Conservation (phyloP, 805 yeast species). For the Wickerhamiella siamensis region DNA sequence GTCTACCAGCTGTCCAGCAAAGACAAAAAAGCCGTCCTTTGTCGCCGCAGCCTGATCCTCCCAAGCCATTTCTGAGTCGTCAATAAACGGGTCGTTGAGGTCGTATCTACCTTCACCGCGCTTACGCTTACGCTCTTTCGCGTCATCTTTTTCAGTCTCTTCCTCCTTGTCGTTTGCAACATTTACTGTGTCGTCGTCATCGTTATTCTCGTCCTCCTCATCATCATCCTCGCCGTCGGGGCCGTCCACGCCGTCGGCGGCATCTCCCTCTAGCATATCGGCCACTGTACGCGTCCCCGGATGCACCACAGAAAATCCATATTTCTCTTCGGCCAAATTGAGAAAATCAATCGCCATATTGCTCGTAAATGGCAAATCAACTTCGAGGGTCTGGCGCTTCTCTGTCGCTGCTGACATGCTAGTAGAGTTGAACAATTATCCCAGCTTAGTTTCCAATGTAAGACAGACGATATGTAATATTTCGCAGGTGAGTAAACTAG, state of each 20-base stretch:
- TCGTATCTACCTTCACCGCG: conserved; percentile 86
- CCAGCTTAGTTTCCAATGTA: no score
- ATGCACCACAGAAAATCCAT: conserved; percentile 62
- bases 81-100: conserved; percentile 86
- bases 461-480: no score
- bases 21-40: conserved; percentile 90
- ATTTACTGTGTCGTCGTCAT: conserved; percentile 18
- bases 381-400: conserved; percentile 8
- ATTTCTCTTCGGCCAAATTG: conserved; percentile 68
- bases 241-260: conserved; percentile 37
- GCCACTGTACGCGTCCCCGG: conserved; percentile 50
- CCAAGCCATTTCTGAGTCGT: conserved; percentile 81
- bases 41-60: conserved; percentile 90
- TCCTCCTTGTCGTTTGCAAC: conserved; percentile 25
- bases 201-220: conserved; percentile 24
- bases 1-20: conserved; percentile 74
- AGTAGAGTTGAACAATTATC: no score
- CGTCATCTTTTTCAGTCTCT: conserved; percentile 25
- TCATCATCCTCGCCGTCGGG: conserved; percentile 35
- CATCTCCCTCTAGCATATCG: conserved; percentile 34
- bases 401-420: neutral
- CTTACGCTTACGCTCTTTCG: conserved; percentile 28
- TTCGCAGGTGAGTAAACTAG: no score
- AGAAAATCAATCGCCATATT: conserved; percentile 48
- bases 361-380: conserved; percentile 12